Percentiles rank a stretch among this genome's conserved stretches.
phyloP scores from a whole-genome alignment of 73 alveolate species.

The Blepharisma japonicum region DNA sequence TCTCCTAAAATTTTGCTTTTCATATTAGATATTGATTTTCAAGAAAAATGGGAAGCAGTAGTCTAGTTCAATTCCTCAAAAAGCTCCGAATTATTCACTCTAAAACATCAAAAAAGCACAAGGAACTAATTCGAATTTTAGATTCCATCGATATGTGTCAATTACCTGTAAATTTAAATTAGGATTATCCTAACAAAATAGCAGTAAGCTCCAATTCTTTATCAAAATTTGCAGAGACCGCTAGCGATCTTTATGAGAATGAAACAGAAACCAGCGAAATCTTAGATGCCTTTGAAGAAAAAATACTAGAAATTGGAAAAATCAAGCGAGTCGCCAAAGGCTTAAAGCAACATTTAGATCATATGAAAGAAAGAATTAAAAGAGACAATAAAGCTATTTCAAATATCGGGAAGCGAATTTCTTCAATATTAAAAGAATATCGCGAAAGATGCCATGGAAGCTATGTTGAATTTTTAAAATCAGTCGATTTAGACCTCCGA shows the following conservation, averaged over 20 bases:
- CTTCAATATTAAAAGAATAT: not conserved
- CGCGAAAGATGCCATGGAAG: slow-evolving; percentile 12
- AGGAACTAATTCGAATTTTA: not conserved
- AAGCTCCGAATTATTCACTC: not conserved
- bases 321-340: too few relatives aligned
- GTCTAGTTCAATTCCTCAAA: not conserved
- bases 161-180: slow-evolving; percentile 7
- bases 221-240: too few relatives aligned
- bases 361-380: too few relatives aligned
- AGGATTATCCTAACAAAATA: not conserved
- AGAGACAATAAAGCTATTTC: not conserved
- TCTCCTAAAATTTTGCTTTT: too few relatives aligned
- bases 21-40: too few relatives aligned
- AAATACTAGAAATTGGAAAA: too few relatives aligned
- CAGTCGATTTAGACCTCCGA: not conserved
- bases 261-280: too few relatives aligned
- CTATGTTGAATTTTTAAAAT: not conserved
- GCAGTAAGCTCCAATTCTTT: too few relatives aligned
- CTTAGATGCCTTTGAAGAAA: too few relatives aligned
- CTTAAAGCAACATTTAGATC: too few relatives aligned
- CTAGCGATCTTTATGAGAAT: too few relatives aligned
- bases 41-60: too few relatives aligned
- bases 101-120: slow-evolving; percentile 4
- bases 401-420: not conserved
- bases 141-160: not conserved